Evolutionary conservation across 2,329 filamentous ascomycete species (phyloP).

Genomic region (Paecilomyces variotii): DNA sequence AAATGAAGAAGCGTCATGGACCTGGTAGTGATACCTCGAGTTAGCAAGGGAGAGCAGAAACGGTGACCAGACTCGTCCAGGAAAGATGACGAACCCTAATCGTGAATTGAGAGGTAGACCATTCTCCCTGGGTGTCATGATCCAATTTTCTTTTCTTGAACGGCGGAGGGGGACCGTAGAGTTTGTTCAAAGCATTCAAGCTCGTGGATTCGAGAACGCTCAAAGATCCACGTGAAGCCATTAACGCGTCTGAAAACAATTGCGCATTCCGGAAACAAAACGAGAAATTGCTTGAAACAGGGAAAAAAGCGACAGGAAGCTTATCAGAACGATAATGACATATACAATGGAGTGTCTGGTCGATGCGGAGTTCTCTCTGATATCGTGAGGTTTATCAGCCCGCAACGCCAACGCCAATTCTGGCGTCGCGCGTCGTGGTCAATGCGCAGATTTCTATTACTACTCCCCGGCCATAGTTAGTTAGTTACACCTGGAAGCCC

Average conservation of each 20-base stretch:
- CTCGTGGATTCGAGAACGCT: conserved; percentile 26
- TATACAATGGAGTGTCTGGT: not conserved
- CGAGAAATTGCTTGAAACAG: not conserved
- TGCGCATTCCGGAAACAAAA: conserved; percentile 13
- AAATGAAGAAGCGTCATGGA: conserved; percentile 26
- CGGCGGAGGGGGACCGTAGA: conserved; percentile 16
- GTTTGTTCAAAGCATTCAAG: conserved; percentile 23
- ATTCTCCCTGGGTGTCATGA: conserved; percentile 9
- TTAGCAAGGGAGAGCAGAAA: not conserved
- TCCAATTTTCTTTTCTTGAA: conserved; percentile 28
- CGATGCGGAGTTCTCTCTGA: not conserved
- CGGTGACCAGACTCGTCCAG: not conserved
- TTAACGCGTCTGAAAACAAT: conserved; percentile 20
- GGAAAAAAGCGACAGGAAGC: not conserved
- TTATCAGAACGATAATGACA: not conserved
- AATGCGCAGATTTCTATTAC: not conserved
- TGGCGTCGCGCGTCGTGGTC: conserved; percentile 5
- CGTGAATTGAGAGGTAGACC: conserved; percentile 13
- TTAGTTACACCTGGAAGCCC: not conserved
- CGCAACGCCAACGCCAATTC: not conserved
- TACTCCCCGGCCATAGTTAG: not conserved
- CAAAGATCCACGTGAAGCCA: conserved; percentile 26
- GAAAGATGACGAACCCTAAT: conserved; percentile 23
- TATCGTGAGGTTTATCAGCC: not conserved
- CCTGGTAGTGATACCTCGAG: conserved; percentile 13